Evolutionary conservation across 305 asterid genomes (phyloP), one percentile per base, ranked within the genome.

Genomic region (Solanum aculeatissimum): DNA sequence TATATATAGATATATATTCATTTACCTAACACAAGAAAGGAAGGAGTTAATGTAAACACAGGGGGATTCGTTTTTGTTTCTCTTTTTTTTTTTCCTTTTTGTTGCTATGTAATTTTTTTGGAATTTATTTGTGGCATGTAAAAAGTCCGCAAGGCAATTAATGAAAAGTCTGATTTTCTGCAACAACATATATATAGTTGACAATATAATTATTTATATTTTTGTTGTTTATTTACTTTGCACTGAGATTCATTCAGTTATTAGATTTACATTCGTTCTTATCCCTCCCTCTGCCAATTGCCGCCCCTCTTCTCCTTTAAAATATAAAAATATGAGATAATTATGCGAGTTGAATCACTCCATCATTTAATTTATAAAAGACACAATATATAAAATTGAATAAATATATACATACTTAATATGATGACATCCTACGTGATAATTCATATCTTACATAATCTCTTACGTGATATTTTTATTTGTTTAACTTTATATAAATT

Each of bases 71-170:
- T 29, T 85, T 85, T 85, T 54, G 65, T 85, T 71, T 83, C 86
- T 78, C 70, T 77, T 47, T 68, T 80, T 70, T 11, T 47, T 84
- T 19, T 35, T 19, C 42, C 8, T 78, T 18, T n/a, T 38, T 83
- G 13, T 60, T 40, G 8, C 77, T 77, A 65, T 75, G 82, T 77
- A 77, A 2, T 16, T 54, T 29, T 32, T 27, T 78, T 23, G 1
- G 11, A 51, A 19, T 66, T 83, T 83, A 19, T 68, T 83, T 65
- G 18, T 80, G 63, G 79, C 68, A 85, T 91, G 93, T 88, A 89
- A 81, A 82, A 90, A 93, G 95, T 92, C 97, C 95, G 97, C 90
- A 92, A 94, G 98, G 96, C 97, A 89, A 85, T 87, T 75, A 78
- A 83, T 88, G 87, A 89, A 78, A 86, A 88, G 78, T 86, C 49